Conservation (phyloP, 2,329 filamentous ascomycete genomes). For the Botrytis galanthina region DNA sequence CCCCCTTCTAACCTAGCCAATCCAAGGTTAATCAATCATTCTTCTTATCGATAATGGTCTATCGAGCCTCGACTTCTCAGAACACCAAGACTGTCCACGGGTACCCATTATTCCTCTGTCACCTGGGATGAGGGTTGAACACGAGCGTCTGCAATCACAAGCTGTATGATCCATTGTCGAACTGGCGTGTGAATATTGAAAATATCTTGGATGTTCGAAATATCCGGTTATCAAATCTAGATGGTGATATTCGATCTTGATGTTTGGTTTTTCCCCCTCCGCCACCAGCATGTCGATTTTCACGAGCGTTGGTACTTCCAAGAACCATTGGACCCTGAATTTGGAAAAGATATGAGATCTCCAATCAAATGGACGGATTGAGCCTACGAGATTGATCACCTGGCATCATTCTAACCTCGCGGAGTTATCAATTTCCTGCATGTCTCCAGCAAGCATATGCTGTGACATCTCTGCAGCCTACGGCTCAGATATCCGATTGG, state of each 20-base stretch:
- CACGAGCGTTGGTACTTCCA: background rate
- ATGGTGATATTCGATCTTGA: background rate
- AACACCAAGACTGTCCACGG: background rate
- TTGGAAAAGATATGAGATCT: background rate
- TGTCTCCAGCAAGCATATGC: constrained; percentile 10
- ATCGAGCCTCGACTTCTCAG: background rate
- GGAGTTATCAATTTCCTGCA: background rate
- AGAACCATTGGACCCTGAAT: background rate
- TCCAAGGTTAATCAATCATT: too few relatives aligned
- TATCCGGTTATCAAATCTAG: background rate
- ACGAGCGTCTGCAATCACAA: background rate
- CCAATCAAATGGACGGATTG: background rate
- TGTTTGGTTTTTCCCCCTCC: background rate
- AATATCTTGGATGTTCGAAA: background rate
- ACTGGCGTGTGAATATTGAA: background rate
- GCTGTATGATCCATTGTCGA: background rate
- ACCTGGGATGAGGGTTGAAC: background rate
- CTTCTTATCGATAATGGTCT: background rate
- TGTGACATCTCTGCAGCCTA: background rate
- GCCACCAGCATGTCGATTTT: background rate
- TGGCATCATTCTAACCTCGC: background rate
- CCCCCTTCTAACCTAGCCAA: background rate
- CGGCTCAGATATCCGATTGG: background rate
- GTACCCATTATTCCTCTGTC: background rate
- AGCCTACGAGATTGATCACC: background rate